phyloP scores from a whole-genome alignment of 306 rosid genomes.

The Glycyrrhiza uralensis region DNA sequence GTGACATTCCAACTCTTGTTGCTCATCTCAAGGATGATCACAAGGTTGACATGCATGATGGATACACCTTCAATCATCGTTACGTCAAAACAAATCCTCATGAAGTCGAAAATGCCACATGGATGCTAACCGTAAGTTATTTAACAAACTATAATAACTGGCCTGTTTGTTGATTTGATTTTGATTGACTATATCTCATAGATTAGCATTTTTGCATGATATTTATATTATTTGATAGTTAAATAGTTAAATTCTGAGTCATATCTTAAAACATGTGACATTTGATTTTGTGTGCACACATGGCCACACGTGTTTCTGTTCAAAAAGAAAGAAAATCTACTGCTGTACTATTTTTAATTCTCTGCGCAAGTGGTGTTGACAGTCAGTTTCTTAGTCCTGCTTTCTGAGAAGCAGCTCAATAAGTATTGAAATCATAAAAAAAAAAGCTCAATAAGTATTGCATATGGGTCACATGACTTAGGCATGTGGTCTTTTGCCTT shows the following conservation, averaged over 20 bases:
- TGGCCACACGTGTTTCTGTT: constrained; percentile 8
- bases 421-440: too few species aligned
- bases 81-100: constrained; percentile 87
- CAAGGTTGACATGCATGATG: constrained; percentile 93
- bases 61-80: constrained; percentile 88
- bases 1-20: constrained; percentile 78
- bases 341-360: constrained; percentile 2
- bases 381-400: not conserved
- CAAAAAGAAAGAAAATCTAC: not conserved
- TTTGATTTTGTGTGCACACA: constrained; percentile 11
- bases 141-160: not conserved
- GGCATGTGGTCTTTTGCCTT: constrained; percentile 17
- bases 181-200: not conserved
- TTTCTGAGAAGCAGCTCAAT: not conserved
- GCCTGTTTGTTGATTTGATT: not conserved
- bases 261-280: not conserved
- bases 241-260: not conserved
- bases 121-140: constrained; percentile 90
- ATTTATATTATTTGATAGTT: constrained; percentile 3
- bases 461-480: constrained; percentile 22
- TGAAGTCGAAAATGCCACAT: constrained; percentile 93
- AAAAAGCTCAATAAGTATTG: too few species aligned
- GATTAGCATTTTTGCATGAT: constrained; percentile 14
- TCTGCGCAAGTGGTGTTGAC: not conserved
- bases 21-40: constrained; percentile 83